Base-by-base conservation (phyloP, 176 grass and related monocot genomes). In the Musa beccarii region DNA sequence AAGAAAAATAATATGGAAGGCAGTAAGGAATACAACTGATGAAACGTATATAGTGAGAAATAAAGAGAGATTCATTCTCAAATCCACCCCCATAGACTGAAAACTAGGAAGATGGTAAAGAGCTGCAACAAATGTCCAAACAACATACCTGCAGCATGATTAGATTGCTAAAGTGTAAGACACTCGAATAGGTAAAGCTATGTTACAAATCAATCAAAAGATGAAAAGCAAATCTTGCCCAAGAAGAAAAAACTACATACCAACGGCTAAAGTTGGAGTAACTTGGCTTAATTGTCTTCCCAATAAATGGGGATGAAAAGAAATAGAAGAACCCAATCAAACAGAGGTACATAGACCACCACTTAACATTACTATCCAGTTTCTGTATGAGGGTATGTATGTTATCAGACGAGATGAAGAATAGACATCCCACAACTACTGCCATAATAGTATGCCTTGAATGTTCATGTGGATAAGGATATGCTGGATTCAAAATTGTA, bases 291-390 rank as follows among this genome's bases (percentile, higher is more conserved):
- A 96, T 92, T 71, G 87, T 92, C 79, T 91, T 92, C 67, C 93
- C 93, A 75, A 96, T 84, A 73, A 96, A 96, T 25, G 89, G 89
- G 15, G 87, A 90, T 5, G 93, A 96, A 69, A 96, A 96, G 87
- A 96, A 96, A 86, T 92, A 92, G 82, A 97, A 97, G 86, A 97
- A 97, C 59, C 93, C 93, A 81, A 97, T 92, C 26, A 97, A 81
- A 80, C 87, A 97, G 72, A 92, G 78, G 81, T 97, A 92, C 93
- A 97, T 92, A 81, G 87, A 97, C 90, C 93, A 97, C 93, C 93
- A 97, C 81, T 97, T 97, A 63, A 97, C 85, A 66, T 92, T 97
- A 8, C 25, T 87, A 76, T 97, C 93, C 61, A 97, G 10, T 85
- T 90, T 97, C 75, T 97, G 93, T 81, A 97, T 82, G 61, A 92